Percentiles rank a stretch among this genome's conserved stretches.
These are phyloP conservation scores for Pseudogymnoascus sp. DNA, from an alignment of 2,329 filamentous ascomycete genomes.

Conservation along the genomic window DNA sequence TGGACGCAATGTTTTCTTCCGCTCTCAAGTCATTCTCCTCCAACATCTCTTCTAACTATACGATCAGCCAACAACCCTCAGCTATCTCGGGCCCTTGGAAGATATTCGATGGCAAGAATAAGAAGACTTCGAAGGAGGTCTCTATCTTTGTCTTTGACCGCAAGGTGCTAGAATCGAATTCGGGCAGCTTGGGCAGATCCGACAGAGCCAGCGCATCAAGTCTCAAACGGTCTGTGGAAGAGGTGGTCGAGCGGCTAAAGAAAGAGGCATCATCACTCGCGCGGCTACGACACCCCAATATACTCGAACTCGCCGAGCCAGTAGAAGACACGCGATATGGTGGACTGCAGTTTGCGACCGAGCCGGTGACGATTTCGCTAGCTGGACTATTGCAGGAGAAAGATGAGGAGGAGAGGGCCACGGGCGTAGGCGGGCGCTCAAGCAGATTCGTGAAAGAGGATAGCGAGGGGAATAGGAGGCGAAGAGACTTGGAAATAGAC, in stretches of 20 bases:
- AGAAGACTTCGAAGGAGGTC: conserved; percentile 78
- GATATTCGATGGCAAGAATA: conserved; percentile 96
- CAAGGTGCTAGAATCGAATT: conserved; percentile 68
- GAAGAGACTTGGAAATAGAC: conserved; percentile 85
- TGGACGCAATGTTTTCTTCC: conserved; percentile 72
- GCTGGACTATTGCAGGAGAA: conserved; percentile 76
- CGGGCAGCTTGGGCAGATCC: conserved; percentile 51
- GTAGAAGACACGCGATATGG: conserved; percentile 90
- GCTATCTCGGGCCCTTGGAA: conserved; percentile 89
- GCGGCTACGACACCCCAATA: conserved; percentile 78
- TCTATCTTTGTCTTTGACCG: conserved; percentile 94
- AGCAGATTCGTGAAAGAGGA: conserved; percentile 79
- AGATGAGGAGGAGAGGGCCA: conserved; percentile 70
- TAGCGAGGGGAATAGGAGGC: conserved; percentile 59
- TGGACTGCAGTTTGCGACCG: conserved; percentile 91
- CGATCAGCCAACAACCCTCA: conserved; percentile 65
- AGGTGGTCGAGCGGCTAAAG: conserved; percentile 83
- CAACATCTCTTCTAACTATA: conserved; percentile 90
- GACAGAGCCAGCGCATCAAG: conserved; percentile 44
- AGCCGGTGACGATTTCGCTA: conserved; percentile 83
- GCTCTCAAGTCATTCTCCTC: conserved; percentile 88
- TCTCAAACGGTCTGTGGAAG: conserved; percentile 74
- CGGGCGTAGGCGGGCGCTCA: conserved; percentile 58
- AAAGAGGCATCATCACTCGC: conserved; percentile 87
- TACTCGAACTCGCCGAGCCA: conserved; percentile 87